Evolutionary conservation across 1,284 basidiomycete species (phyloP), one percentile per base, ranked within the genome.

Genomic region (Kwoniella shivajii): DNA sequence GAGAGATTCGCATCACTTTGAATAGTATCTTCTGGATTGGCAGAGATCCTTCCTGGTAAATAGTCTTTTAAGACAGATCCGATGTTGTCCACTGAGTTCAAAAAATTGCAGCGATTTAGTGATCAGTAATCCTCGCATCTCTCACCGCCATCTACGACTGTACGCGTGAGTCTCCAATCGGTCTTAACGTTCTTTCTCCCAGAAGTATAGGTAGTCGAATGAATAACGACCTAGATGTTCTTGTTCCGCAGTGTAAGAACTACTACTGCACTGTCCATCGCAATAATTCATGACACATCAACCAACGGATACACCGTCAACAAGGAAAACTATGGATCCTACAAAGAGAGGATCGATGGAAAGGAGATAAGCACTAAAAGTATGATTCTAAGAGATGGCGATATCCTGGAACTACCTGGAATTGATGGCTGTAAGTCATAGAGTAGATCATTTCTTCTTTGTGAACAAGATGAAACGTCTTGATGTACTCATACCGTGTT

Each of bases 351-450:
- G 20, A 22, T 57, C 5, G 45, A 46, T 6, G 56, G 37, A 6
- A 52, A 49, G n/a, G 26, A 11, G n/a, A 33, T 57, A 6, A 31
- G 29, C 16, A 37, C 37, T 7, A 30, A 43, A 18, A 37, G 18
- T 38, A 39, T 52, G n/a, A 36, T 59, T 4, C 26, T 59, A 20
- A 37, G 41, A 38, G 51, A 59, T 11, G 57, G 57, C 1, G 57
- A 59, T 50, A 22, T 22, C 11, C 10, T 56, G 5, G 6, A 24
- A n/a, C 11, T 56, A 11, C 46, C 54, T 36, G 54, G 47, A 29
- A 30, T 26, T n/a, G 18, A 7, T 3, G 54, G 39, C 1, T 24
- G 54, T 48, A 14, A 54, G 52, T 30, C 27, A 29, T 30, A 24
- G 13, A 44, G n/a, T 29, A 9, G 27, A 26, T 29, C 1, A 2